Evolutionary conservation across 2,329 filamentous ascomycete species (phyloP).

Genomic region (Botrytis sinoallii): DNA sequence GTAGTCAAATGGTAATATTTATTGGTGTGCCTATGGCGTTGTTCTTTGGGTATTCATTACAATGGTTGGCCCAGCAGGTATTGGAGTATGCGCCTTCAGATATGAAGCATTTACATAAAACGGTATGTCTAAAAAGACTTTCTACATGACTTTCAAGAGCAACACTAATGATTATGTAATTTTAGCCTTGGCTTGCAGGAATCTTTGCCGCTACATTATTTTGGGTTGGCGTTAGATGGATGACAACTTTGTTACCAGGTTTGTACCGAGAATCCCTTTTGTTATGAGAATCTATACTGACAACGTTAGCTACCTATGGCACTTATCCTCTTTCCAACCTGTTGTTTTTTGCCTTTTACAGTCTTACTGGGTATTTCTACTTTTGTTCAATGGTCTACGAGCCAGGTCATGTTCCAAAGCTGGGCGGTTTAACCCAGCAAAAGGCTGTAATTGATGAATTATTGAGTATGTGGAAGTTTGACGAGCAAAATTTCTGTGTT

Average conservation of each 20-base stretch:
- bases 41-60: constrained; percentile 64
- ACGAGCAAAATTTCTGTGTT: constrained; percentile 91
- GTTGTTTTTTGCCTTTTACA: constrained; percentile 63
- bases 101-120: constrained; percentile 87
- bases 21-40: constrained; percentile 70
- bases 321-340: constrained; percentile 73
- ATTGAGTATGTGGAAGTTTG: constrained; percentile 80
- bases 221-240: constrained; percentile 73
- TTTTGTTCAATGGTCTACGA: constrained; percentile 80
- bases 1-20: constrained; percentile 72
- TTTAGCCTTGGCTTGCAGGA: constrained; percentile 85
- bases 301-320: constrained; percentile 56
- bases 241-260: constrained; percentile 72
- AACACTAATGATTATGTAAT: constrained; percentile 11
- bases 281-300: constrained; percentile 36
- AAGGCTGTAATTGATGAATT: constrained; percentile 86
- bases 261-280: constrained; percentile 34
- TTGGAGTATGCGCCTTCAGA: constrained; percentile 80
- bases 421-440: constrained; percentile 84
- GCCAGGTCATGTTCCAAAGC: constrained; percentile 89
- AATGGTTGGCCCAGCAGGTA: constrained; percentile 74
- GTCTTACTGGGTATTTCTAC: constrained; percentile 81
- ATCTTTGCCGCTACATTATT: constrained; percentile 89
- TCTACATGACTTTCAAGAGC: not conserved
- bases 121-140: constrained; percentile 50